These are phyloP conservation scores for Neostapfia colusana DNA, from an alignment of 176 grass and related monocot genomes.

Conservation along the genomic window DNA sequence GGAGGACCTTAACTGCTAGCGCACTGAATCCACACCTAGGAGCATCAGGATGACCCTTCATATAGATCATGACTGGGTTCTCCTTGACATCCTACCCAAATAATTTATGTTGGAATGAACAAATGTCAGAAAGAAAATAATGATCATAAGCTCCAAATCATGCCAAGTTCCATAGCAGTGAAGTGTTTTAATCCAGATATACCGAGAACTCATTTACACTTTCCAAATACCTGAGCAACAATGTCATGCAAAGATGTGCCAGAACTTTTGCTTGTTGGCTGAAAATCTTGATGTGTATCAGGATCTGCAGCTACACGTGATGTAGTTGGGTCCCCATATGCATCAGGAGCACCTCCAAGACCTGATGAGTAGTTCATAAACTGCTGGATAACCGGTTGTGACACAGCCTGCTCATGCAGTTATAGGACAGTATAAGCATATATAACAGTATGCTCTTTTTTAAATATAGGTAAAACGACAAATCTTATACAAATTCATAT, in stretches of 20 bases:
- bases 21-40: conserved; percentile 93
- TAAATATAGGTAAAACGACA: background rate
- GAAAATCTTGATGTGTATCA: conserved; percentile 78
- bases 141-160: background rate
- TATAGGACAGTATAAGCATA: background rate
- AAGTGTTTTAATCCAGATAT: conserved; percentile 3
- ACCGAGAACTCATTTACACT: conserved; percentile 21
- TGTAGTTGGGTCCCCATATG: conserved; percentile 26
- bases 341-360: conserved; percentile 37
- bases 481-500: background rate
- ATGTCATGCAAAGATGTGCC: conserved; percentile 49
- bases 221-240: conserved; percentile 48
- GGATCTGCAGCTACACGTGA: conserved; percentile 55
- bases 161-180: background rate
- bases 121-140: conserved; percentile 12
- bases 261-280: conserved; percentile 63
- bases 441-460: background rate
- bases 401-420: conserved; percentile 39
- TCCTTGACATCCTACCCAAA: conserved; percentile 73
- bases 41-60: conserved; percentile 84
- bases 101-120: background rate
- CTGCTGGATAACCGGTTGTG: conserved; percentile 42
- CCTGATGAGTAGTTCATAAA: conserved; percentile 52
- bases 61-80: conserved; percentile 78
- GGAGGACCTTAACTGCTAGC: conserved; percentile 84